phyloP scores from a whole-genome alignment of 2,329 filamentous ascomycete genomes.

The Fusarium floridanum region DNA sequence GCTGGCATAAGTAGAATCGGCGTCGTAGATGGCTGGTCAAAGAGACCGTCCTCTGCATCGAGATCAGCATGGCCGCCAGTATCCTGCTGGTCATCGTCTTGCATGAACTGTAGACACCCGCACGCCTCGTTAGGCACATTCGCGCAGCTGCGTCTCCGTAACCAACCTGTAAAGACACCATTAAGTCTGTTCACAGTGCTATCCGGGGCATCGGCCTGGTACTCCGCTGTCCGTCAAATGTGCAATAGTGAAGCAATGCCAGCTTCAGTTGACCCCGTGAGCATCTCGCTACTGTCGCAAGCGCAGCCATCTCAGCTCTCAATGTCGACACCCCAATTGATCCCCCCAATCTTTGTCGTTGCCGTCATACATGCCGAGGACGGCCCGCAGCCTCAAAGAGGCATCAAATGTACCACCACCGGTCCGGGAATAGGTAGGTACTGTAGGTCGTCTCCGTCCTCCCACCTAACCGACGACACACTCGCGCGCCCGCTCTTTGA shows the following conservation, averaged over 20 bases:
- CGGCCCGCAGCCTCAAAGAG: background rate
- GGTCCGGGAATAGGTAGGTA: background rate
- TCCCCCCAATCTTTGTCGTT: background rate
- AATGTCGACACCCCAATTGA: background rate
- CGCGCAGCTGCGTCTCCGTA: background rate
- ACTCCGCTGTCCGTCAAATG: background rate
- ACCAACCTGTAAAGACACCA: background rate
- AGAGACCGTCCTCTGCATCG: background rate
- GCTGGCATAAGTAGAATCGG: background rate
- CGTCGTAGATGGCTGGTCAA: background rate
- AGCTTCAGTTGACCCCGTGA: background rate
- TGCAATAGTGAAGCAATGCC: background rate
- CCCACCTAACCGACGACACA: background rate
- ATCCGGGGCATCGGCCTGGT: background rate
- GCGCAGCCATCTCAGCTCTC: background rate
- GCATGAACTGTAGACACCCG: background rate
- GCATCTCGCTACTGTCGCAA: background rate
- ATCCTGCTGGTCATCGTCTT: background rate
- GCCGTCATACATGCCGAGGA: background rate
- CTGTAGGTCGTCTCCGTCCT: background rate
- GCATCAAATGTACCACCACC: background rate
- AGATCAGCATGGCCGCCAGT: background rate
- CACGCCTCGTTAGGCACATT: background rate
- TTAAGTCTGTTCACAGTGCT: background rate
- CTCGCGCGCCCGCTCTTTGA: background rate